Base-by-base conservation (phyloP, 2,329 filamentous ascomycete genomes). In the Orbilia quercus region DNA sequence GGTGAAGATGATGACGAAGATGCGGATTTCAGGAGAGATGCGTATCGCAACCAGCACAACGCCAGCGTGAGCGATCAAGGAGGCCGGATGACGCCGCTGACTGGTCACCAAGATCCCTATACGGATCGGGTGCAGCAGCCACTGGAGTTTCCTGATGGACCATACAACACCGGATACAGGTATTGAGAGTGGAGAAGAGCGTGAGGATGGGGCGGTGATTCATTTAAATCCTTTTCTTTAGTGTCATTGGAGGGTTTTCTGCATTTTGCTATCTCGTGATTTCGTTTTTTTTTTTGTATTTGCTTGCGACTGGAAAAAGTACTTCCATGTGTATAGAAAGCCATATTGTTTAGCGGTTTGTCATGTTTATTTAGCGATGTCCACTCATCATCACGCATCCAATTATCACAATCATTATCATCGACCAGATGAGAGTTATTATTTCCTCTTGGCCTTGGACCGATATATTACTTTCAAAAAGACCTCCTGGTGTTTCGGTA, bases 1-100 rank as follows among this genome's bases (percentile, higher is more conserved):
- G 69, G 69, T 11, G 69, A 73, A 25, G 69, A 73, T 31, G 69
- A 73, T 42, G 69, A 73, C 16, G 69, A 73, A 2, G 69, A 73
- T 28, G 42, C 55, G 18, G 69, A 73, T 57, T 73, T 66, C 20
- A 54, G 60, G 22, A 60, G 69, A 12, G 69, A 73, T 47, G 60
- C 51, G 9, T 73, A 73, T 48, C 54, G 69, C 7, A 73, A 65
- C 34, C 53, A 73, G 42, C 60, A 73, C 38, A 73, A 73, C 16
- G 54, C 60, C 7, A 73, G 60, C 28, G 69, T 58, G 12, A 66
- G 53, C 60, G 54, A 60, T 14, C 60, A 73, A 22, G 60, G 50
- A 0, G 69, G 69, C 3, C 23, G 69, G 60, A 66, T 54, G 54
- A 73, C 69, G 14, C 69, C 69, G 14, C 31, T 73, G 28, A 73